Percentiles rank a stretch among this genome's conserved stretches.
Conservation (phyloP, 169 alveolate species). For the Miamiensis avidus region DNA sequence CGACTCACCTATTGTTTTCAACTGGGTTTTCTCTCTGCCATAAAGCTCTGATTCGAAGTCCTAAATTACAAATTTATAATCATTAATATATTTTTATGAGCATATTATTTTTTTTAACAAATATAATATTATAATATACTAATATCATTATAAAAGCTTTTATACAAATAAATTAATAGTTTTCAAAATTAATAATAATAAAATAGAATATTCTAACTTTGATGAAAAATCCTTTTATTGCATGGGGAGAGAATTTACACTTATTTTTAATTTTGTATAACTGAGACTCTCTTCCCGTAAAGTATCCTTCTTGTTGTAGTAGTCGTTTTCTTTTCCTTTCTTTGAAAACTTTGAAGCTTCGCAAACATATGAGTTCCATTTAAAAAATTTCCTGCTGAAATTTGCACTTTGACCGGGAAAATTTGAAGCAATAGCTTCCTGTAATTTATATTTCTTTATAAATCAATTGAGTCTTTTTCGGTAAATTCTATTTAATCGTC, state of each 20-base stretch:
- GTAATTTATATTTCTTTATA: constrained; percentile 1
- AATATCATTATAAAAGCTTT: no score
- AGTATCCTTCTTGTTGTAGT: constrained; percentile 1
- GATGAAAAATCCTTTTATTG: neutral
- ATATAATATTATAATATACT: no score
- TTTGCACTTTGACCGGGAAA: constrained; percentile 8
- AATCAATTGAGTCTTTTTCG: neutral
- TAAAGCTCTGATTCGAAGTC: neutral
- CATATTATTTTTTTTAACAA: no score
- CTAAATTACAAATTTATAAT: no score
- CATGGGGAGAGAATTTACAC: neutral
- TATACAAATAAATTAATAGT: no score
- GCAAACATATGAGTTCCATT: neutral
- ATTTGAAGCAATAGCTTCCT: neutral
- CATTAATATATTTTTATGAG: no score
- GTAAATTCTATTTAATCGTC: neutral
- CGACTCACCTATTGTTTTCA: constrained; percentile 2
- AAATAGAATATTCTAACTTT: neutral
- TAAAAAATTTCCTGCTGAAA: constrained; percentile 4
- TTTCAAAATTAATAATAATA: neutral
- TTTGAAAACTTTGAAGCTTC: constrained; percentile 7
- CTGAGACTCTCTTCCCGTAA: neutral
- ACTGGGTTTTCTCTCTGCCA: neutral
- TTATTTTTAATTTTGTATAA: neutral
- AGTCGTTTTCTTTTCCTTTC: neutral